Conservation (phyloP, 116 monocot genomes). For the Cymodocea nodosa region DNA sequence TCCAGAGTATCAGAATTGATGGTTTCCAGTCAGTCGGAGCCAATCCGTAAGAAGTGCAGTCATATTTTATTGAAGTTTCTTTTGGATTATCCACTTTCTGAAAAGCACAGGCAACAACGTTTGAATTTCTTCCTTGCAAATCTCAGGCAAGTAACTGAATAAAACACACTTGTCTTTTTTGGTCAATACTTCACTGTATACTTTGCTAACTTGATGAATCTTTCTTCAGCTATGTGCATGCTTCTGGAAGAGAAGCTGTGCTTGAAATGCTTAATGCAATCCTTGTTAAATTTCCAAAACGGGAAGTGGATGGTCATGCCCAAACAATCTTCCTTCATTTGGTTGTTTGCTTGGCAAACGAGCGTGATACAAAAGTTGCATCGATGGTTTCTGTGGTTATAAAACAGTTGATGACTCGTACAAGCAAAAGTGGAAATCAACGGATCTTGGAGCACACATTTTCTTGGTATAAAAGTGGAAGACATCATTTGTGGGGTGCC, state of each 20-base stretch:
- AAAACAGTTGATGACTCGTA: slow-evolving; percentile 37
- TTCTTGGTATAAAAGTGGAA: slow-evolving; percentile 66
- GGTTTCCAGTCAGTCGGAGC: slow-evolving; percentile 65
- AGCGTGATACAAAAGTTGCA: slow-evolving; percentile 43
- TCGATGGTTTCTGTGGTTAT: slow-evolving; percentile 53
- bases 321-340: slow-evolving; percentile 61
- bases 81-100: slow-evolving; percentile 70
- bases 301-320: slow-evolving; percentile 55
- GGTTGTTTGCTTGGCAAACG: slow-evolving; percentile 73
- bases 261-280: slow-evolving; percentile 88
- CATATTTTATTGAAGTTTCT: slow-evolving; percentile 76
- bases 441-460: slow-evolving; percentile 47
- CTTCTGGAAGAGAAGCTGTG: slow-evolving; percentile 86
- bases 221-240: slow-evolving; percentile 79
- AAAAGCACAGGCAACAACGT: slow-evolving; percentile 68
- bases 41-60: slow-evolving; percentile 68
- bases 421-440: slow-evolving; percentile 23
- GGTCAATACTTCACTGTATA: background rate
- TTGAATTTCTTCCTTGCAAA: slow-evolving; percentile 77
- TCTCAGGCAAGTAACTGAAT: slow-evolving; percentile 37
- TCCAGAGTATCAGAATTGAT: slow-evolving; percentile 57
- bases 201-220: background rate
- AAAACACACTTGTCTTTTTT: background rate
- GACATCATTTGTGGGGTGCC: slow-evolving; percentile 67
- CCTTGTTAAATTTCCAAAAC: slow-evolving; percentile 63